Evolutionary conservation across 441 rosid genomes (phyloP).

Genomic region (Mallotus japonicus): DNA sequence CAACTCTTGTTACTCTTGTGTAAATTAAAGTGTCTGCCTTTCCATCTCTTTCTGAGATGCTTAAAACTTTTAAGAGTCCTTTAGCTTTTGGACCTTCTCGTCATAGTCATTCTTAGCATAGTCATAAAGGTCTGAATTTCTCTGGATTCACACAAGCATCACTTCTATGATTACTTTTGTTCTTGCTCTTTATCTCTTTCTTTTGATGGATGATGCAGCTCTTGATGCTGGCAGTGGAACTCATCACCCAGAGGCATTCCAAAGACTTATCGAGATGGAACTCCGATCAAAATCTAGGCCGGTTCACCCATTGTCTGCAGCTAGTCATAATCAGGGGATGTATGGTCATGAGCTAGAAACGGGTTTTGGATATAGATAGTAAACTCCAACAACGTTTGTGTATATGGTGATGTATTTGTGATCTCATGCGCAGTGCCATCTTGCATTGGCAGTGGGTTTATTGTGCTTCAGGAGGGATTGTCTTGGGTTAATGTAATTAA

Average conservation of each 20-base stretch:
- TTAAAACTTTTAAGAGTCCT: neutral
- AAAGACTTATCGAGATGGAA: slow-evolving; percentile 77
- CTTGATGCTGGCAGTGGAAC: slow-evolving; percentile 44
- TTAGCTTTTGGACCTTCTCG: neutral
- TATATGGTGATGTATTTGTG: slow-evolving; percentile 25
- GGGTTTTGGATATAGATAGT: slow-evolving; percentile 67
- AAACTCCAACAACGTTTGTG: slow-evolving; percentile 9
- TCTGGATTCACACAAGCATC: neutral
- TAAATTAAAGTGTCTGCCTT: slow-evolving; percentile 1
- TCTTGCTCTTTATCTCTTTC: neutral
- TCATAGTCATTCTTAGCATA: neutral
- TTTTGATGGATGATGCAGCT: slow-evolving; percentile 38
- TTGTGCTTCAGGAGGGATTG: slow-evolving; percentile 17
- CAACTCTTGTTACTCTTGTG: neutral
- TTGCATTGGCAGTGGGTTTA: slow-evolving; percentile 18
- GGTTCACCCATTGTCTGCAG: slow-evolving; percentile 40
- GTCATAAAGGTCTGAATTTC: neutral
- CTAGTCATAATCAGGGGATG: slow-evolving; percentile 55
- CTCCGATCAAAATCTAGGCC: slow-evolving; percentile 68
- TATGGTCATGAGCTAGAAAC: slow-evolving; percentile 70
- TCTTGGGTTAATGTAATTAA: slow-evolving; percentile 27
- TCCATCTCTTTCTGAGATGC: neutral
- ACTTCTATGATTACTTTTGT: neutral
- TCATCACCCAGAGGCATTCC: slow-evolving; percentile 71
- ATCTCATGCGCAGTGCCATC: slow-evolving; percentile 24